Evolutionary conservation across 2,329 filamentous ascomycete species (phyloP), one percentile per base, ranked within the genome.

Genomic region (Zymoseptoria tritici): DNA sequence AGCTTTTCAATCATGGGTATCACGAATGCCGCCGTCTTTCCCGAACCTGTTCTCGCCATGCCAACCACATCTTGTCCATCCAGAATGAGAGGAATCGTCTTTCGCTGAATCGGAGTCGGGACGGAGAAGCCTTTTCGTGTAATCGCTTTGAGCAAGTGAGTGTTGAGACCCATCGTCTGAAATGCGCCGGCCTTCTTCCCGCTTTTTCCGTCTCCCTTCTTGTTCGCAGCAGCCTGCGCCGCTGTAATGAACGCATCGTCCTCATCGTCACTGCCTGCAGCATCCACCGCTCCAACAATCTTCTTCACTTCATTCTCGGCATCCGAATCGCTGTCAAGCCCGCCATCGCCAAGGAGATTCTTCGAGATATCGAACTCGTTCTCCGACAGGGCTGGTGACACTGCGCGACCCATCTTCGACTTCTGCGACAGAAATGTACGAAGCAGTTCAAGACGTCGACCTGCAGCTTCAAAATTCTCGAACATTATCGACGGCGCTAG

Each of bases 31-130:
- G 92, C 94, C 1, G 95, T 99, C 80, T 99, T 99, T 78, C 94
- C 94, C 20, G 92, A 97, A 73, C 94, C 94, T n/a, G 95, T 99
- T 66, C 95, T 83, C 7, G 94, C 94, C 94, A 99, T 99, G 66
- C 92, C 95, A 22, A 99, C 93, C n/a, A 97, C 90, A 81, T 99
- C 94, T 76, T 91, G 90, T 57, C 88, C 85, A 62, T 95, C 89
- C 67, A 97, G 80, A 58, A 99, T 85, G 58, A 97, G 80, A 3
- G 94, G 95, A 54, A 99, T 96, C 1, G 94, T 90, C 76, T 97
- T 97, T 67, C 94, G 85, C 78, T 99, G 94, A 75, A 99, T 99
- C 0, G 94, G 94, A 0, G 94, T 99, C 3, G 95, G 95, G 2
- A 97, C 90, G 0, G 89, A 91, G 76, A 97, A 99, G 16, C 94